Base-by-base conservation (phyloP, 352 stramenopile species). In the Phytophthora vignae region DNA sequence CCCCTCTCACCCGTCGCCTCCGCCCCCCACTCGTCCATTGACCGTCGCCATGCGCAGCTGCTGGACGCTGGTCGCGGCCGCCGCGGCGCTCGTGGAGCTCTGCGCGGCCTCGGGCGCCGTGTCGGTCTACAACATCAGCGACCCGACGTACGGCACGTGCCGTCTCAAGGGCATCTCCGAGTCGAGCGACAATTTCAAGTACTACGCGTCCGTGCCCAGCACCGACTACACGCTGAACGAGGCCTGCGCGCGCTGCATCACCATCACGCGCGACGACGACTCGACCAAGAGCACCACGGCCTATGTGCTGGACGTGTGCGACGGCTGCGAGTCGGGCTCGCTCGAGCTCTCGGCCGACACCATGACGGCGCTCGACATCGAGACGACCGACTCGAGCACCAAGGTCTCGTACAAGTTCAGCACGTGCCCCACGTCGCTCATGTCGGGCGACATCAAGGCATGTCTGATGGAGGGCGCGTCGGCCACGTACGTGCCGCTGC, bases 381-480 rank as follows among this genome's bases (percentile, higher is more conserved):
- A 85, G 68, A 59, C 77, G 15, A 92, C 85, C 31, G 67, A 67
- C 60, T 46, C 48, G 4, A 81, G 72, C 55, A 79, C 75, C n/a
- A 81, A 73, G 9, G 83, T 90, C 12, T 76, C 78, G 55, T 95
- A 90, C 77, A 76, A 82, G 73, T 93, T 88, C 36, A 63, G 82
- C 12, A 82, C 64, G 50, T 96, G 89, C 61, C 86, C 89, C 3
- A 57, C 73, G 31, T 71, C 74, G 17, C 79, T 93, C 48, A 68
- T 92, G 59, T 73, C 82, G n/a, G 89, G 89, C 10, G 80, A 90
- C 63, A 84, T 96, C 29, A 88, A 89, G 64, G 89, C 87, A 46
- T 96, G 89, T 65, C 67, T 94, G 6, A 95, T 95, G 87, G 89
- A 96, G 59, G 89, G 89, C 40, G 85, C 84, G 25, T 93, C 85